These are phyloP conservation scores for Ophiosphaerella korrae DNA, from an alignment of 2,329 filamentous ascomycete genomes.

Conservation along the genomic window DNA sequence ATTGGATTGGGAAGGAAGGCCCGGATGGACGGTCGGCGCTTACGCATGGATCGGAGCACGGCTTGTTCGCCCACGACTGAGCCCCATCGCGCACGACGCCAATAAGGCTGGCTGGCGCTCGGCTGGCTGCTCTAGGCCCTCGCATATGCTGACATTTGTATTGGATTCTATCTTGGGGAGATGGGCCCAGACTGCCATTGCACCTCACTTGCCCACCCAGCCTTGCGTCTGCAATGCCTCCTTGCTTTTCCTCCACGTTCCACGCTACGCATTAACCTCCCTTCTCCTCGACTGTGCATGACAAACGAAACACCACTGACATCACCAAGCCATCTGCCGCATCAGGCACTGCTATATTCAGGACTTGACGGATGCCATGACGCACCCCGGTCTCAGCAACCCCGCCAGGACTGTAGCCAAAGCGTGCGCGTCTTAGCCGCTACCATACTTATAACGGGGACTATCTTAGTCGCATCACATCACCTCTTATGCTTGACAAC, in stretches of 20 bases:
- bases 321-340: slow-evolving; percentile 13
- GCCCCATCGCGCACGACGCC: slow-evolving; percentile 7
- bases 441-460: too few species aligned
- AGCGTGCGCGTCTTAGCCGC: too few species aligned
- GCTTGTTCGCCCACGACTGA: slow-evolving; percentile 7
- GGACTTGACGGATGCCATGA: slow-evolving; percentile 3
- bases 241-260: too few species aligned
- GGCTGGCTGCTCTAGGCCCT: background rate
- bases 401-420: too few species aligned
- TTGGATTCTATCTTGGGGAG: too few species aligned
- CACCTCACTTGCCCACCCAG: too few species aligned
- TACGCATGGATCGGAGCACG: slow-evolving; percentile 17
- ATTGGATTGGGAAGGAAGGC: slow-evolving; percentile 3
- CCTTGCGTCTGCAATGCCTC: too few species aligned
- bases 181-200: too few species aligned
- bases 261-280: background rate
- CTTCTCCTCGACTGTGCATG: background rate
- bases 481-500: too few species aligned
- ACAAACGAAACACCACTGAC: slow-evolving; percentile 13
- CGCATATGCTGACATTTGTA: background rate
- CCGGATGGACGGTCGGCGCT: slow-evolving; percentile 17
- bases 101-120: slow-evolving; percentile 10
- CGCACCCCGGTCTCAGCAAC: background rate
- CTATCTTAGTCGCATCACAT: too few species aligned
- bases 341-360: background rate